Evolutionary conservation across 108 stramenopile species (phyloP).

Genomic region (Skeletonema potamos): DNA sequence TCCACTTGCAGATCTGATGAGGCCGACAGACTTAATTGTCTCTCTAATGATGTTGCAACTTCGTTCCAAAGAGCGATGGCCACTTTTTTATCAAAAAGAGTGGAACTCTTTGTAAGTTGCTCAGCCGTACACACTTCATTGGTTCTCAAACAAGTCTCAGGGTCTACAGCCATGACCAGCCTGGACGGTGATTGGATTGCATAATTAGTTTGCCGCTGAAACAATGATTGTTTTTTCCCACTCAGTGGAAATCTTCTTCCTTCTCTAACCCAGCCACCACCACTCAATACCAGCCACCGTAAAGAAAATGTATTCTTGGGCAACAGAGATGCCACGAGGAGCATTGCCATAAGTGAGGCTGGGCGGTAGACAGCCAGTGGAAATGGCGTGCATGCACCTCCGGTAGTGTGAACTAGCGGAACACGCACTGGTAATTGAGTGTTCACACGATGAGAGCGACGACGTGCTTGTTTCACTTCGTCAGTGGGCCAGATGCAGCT

Average conservation of each 20-base stretch:
- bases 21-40: not conserved
- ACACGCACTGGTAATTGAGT: not conserved
- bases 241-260: not conserved
- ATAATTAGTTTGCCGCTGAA: not conserved
- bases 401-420: not conserved
- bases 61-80: slow-evolving; percentile 1
- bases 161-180: not conserved
- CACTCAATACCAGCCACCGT: slow-evolving; percentile 34
- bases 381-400: not conserved
- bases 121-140: not conserved
- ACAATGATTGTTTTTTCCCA: not conserved
- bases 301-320: slow-evolving; percentile 39
- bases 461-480: not conserved
- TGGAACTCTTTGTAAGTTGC: not conserved
- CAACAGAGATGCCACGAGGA: slow-evolving; percentile 22
- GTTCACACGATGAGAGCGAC: not conserved
- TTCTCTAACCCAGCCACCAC: not conserved
- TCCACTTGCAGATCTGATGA: not conserved
- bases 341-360: slow-evolving; percentile 20
- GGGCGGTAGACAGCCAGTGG: slow-evolving; percentile 16
- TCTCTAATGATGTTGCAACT: slow-evolving; percentile 2
- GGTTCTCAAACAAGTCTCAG: not conserved
- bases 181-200: not conserved
- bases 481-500: no score
- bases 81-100: not conserved